Evolutionary conservation across 2,329 filamentous ascomycete species (phyloP).

Genomic region (Calonectria hawksworthii): DNA sequence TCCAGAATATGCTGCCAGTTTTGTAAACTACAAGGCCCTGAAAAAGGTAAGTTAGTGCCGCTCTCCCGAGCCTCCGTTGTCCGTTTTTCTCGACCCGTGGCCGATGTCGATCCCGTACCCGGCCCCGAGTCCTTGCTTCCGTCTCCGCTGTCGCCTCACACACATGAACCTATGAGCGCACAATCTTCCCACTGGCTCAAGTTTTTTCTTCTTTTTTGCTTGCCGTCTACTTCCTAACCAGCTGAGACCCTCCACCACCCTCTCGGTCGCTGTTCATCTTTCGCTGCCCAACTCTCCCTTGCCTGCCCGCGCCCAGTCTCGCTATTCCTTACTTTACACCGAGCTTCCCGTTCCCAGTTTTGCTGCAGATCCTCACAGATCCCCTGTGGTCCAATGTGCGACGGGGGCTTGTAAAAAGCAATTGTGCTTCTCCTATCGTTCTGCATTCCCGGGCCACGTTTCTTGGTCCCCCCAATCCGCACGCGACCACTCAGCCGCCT

Average conservation of each 20-base stretch:
- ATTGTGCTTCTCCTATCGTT: conserved; percentile 38
- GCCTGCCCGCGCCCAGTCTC: conserved; percentile 4
- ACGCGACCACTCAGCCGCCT: conserved; percentile 33
- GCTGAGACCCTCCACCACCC: background rate
- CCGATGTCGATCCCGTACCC: conserved; percentile 33
- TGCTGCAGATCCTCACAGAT: conserved; percentile 30
- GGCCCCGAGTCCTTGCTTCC: conserved; percentile 35
- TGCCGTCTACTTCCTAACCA: conserved; percentile 5
- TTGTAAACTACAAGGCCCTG: conserved; percentile 98
- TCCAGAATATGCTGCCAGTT: conserved; percentile 98
- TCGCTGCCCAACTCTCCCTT: background rate
- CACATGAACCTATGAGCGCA: conserved; percentile 14
- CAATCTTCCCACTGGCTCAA: conserved; percentile 14
- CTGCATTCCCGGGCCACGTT: conserved; percentile 38
- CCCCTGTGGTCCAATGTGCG: conserved; percentile 29
- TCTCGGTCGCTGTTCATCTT: background rate
- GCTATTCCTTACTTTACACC: conserved; percentile 8
- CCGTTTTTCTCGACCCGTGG: conserved; percentile 21
- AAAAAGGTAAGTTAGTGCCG: conserved; percentile 81
- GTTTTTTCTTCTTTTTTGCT: conserved; percentile 17
- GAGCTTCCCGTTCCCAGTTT: conserved; percentile 26
- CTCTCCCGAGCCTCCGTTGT: conserved; percentile 31
- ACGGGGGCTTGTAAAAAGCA: conserved; percentile 38
- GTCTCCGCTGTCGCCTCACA: conserved; percentile 43
- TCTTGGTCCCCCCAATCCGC: conserved; percentile 25